phyloP scores from a whole-genome alignment of 306 rosid genomes.

The Styphnolobium japonicum region DNA sequence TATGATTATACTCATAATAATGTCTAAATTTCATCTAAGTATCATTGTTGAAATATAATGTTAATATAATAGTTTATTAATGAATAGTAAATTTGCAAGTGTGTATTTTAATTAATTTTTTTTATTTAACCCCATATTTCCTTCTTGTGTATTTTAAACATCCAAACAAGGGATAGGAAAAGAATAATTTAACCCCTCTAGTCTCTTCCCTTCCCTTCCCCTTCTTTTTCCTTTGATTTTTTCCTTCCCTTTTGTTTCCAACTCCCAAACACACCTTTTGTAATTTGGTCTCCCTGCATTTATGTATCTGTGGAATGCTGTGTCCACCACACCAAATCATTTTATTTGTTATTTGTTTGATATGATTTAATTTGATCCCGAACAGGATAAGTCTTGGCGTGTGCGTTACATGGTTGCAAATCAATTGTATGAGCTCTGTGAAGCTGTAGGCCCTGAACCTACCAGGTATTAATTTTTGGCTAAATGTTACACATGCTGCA shows the following conservation, averaged over 20 bases:
- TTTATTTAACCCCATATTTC: background rate
- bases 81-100: too few relatives aligned
- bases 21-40: too few relatives aligned
- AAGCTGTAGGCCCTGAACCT: constrained; percentile 89
- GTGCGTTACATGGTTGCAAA: constrained; percentile 92
- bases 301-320: background rate
- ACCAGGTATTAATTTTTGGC: constrained; percentile 53
- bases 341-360: background rate
- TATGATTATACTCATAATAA: background rate
- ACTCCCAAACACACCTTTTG: background rate
- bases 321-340: background rate
- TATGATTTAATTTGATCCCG: constrained; percentile 9
- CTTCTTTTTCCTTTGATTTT: background rate
- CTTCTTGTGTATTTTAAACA: background rate
- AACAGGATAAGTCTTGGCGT: constrained; percentile 89
- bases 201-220: constrained; percentile 2
- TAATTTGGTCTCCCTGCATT: background rate
- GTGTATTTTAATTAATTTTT: too few relatives aligned
- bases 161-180: background rate
- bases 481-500: background rate
- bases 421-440: constrained; percentile 85
- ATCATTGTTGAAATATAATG: too few relatives aligned
- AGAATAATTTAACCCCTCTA: background rate
- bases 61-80: too few relatives aligned
- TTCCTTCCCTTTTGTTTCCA: background rate